Conservation (phyloP, 208 protist genomes). For the Wallacemonas sp. region DNA sequence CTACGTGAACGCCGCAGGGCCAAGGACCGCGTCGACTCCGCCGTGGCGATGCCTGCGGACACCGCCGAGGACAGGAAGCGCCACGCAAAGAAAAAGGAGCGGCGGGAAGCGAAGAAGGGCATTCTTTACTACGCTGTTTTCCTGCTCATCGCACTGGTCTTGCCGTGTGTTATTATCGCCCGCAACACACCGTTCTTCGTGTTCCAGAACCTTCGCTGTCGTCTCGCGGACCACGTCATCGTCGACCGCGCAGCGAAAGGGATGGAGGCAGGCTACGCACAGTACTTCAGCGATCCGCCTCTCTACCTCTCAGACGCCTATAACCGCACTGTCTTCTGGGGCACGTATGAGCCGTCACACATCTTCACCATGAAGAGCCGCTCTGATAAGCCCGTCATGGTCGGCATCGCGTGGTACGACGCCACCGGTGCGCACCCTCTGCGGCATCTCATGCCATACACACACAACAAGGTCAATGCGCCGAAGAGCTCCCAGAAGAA, state of each 20-base stretch:
- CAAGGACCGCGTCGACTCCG: not conserved
- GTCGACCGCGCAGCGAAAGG: conserved; percentile 34
- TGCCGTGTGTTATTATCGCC: conserved; percentile 56
- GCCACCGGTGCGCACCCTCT: conserved; percentile 41
- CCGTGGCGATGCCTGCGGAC: conserved; percentile 34
- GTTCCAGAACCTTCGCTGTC: conserved; percentile 71
- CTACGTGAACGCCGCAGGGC: not conserved
- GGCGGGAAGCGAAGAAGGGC: conserved; percentile 21
- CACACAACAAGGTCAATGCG: conserved; percentile 69
- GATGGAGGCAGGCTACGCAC: conserved; percentile 57
- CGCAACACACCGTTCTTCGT: conserved; percentile 80
- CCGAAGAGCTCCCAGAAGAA: conserved; percentile 31
- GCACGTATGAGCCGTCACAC: conserved; percentile 80
- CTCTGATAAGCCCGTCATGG: conserved; percentile 52
- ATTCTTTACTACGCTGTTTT: conserved; percentile 54
- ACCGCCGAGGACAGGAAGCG: conserved; percentile 22
- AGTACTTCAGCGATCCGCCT: conserved; percentile 59
- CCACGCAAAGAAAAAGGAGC: conserved; percentile 14
- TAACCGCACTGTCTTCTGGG: conserved; percentile 78
- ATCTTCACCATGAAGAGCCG: conserved; percentile 82
- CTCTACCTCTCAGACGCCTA: conserved; percentile 63
- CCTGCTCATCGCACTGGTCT: conserved; percentile 45
- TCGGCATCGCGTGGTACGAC: conserved; percentile 87
- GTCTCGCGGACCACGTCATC: conserved; percentile 34
- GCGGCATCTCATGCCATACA: conserved; percentile 59